Conservation (phyloP, 2,329 filamentous ascomycete genomes). For the Rhynchosporium graminicola region DNA sequence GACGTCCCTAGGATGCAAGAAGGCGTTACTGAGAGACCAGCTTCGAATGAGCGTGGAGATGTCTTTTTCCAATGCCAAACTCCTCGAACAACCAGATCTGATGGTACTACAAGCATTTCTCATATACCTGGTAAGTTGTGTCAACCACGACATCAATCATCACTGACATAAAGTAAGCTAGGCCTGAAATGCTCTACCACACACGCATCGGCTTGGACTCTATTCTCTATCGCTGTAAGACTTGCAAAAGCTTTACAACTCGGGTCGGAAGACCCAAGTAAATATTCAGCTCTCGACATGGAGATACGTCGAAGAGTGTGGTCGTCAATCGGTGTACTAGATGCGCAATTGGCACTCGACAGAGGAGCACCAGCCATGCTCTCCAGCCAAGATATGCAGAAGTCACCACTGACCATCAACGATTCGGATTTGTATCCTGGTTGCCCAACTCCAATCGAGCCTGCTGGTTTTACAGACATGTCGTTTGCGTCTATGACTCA, state of each 20-base stretch:
- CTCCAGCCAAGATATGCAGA: conserved; percentile 4
- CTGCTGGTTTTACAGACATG: conserved; percentile 17
- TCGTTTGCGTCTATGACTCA: conserved; percentile 18
- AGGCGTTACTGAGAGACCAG: background rate
- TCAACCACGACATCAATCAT: background rate
- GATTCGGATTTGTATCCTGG: conserved; percentile 14
- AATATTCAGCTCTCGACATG: conserved; percentile 8
- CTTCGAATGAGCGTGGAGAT: conserved; percentile 6
- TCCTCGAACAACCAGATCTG: conserved; percentile 19
- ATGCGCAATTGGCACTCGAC: conserved; percentile 17
- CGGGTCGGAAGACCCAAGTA: conserved; percentile 11
- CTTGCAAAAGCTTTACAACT: conserved; percentile 17
- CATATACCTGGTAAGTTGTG: conserved; percentile 18
- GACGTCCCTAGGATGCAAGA: background rate
- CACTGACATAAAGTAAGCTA: conserved; percentile 9
- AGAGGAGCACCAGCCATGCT: conserved; percentile 17
- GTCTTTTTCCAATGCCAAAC: conserved; percentile 12
- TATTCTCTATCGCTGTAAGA: conserved; percentile 18
- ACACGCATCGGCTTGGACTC: conserved; percentile 14
- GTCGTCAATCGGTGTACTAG: conserved; percentile 16
- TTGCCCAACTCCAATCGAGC: background rate
- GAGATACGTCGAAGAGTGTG: conserved; percentile 21
- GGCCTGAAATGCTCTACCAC: conserved; percentile 14
- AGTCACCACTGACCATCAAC: conserved; percentile 10
- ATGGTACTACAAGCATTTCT: conserved; percentile 20